Percentiles rank a stretch among this genome's conserved stretches.
phyloP scores from a whole-genome alignment of 495 filamentous ascomycete species.

The Thermothielavioides terrestris region DNA sequence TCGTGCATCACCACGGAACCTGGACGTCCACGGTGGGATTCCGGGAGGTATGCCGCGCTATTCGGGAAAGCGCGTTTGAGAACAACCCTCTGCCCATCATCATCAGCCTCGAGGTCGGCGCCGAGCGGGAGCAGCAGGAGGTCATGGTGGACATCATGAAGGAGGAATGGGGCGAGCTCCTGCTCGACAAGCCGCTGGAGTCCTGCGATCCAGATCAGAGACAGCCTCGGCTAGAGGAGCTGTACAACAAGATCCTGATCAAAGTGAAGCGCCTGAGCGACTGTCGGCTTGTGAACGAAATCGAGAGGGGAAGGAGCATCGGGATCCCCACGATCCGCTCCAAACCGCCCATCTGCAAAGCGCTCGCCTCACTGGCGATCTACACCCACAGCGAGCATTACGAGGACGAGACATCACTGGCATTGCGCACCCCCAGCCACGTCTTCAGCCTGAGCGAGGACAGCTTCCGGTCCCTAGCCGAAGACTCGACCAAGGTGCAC shows the following conservation, averaged over 20 bases:
- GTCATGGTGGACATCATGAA: conserved; percentile 90
- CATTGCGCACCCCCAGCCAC: conserved; percentile 60
- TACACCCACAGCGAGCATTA: conserved; percentile 84
- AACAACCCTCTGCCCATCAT: conserved; percentile 69
- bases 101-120: conserved; percentile 84
- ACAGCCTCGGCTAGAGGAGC: conserved; percentile 59
- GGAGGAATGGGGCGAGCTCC: conserved; percentile 65
- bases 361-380: conserved; percentile 64
- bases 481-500: conserved; percentile 27
- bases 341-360: conserved; percentile 54
- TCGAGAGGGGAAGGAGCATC: conserved; percentile 18
- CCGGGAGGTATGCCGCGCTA: conserved; percentile 72
- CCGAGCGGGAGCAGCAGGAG: conserved; percentile 69
- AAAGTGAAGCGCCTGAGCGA: conserved; percentile 70
- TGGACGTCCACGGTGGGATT: conserved; percentile 81
- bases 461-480: conserved; percentile 52
- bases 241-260: conserved; percentile 75
- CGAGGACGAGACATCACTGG: conserved; percentile 45
- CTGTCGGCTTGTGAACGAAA: conserved; percentile 18
- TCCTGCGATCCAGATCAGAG: conserved; percentile 38
- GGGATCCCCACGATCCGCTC: conserved; percentile 31
- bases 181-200: conserved; percentile 52
- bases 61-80: conserved; percentile 70
- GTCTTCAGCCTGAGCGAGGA: conserved; percentile 81
- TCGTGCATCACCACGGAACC: conserved; percentile 50